Evolutionary conservation across 1,139 yeast genomes (phyloP).

Genomic region (Zygosaccharomyces sapae): DNA sequence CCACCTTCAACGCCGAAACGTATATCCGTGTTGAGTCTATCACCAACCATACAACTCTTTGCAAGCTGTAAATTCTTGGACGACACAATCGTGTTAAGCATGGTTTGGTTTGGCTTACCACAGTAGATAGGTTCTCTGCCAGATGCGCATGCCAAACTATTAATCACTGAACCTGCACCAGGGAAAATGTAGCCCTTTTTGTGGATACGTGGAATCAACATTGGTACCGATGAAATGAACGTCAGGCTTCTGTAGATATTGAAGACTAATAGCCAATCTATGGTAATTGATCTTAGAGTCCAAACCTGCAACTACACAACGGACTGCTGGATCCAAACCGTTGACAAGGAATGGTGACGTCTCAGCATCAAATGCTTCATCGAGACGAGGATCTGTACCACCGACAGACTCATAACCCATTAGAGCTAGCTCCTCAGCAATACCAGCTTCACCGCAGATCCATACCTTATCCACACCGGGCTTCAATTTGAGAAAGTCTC

Average conservation of each 20-base stretch:
- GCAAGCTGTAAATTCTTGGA: conserved; percentile 53
- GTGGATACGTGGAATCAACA: conserved; percentile 90
- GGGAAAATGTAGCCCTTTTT: conserved; percentile 79
- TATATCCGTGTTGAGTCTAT: conserved; percentile 91
- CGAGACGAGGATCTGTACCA: conserved; percentile 54
- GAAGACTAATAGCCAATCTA: conserved; percentile 75
- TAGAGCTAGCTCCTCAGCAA: conserved; percentile 64
- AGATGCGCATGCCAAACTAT: conserved; percentile 69
- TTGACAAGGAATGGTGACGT: conserved; percentile 46
- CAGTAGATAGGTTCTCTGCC: conserved; percentile 77
- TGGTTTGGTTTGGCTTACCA: conserved; percentile 86
- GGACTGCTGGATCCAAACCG: conserved; percentile 65
- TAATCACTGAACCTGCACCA: conserved; percentile 92
- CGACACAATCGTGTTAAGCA: conserved; percentile 86
- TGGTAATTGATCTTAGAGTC: conserved; percentile 74
- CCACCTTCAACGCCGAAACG: conserved; percentile 86
- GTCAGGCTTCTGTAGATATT: conserved; percentile 59
- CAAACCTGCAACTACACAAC: conserved; percentile 86
- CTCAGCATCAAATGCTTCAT: conserved; percentile 40
- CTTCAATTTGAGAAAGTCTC: conserved; percentile 62
- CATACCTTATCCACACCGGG: conserved; percentile 73
- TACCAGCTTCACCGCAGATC: conserved; percentile 82
- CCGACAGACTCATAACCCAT: conserved; percentile 71
- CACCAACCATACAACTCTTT: conserved; percentile 89
- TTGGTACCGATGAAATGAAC: conserved; percentile 90